Conservation (phyloP, 148 eudicot genomes). For the Cornus suecica region DNA sequence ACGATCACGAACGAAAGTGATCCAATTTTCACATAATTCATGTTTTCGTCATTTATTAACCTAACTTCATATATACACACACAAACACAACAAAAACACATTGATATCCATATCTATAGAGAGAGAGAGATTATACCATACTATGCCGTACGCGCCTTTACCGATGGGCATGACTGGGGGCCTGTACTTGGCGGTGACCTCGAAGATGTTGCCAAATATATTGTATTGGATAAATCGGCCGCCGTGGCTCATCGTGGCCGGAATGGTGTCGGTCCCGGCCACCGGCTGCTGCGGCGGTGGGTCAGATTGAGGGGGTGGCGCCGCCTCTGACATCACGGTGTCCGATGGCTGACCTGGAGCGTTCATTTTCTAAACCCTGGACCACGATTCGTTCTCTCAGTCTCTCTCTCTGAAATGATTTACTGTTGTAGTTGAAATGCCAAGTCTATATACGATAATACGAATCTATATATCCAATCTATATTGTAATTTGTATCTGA, state of each 20-base stretch:
- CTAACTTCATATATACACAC: neutral
- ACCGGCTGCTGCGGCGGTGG: constrained; percentile 17
- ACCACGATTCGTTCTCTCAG: neutral
- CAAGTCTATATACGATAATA: too few relatives aligned
- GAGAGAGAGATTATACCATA: constrained; percentile 48
- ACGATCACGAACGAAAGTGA: too few relatives aligned
- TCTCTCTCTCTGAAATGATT: neutral
- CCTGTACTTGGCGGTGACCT: constrained; percentile 82
- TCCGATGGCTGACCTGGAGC: constrained; percentile 52
- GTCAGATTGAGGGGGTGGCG: constrained; percentile 16
- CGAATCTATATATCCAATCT: too few relatives aligned
- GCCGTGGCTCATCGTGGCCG: constrained; percentile 71
- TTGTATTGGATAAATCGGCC: constrained; percentile 84
- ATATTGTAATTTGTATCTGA: too few relatives aligned
- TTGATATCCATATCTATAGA: neutral
- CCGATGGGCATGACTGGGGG: constrained; percentile 98
- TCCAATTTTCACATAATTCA: too few relatives aligned
- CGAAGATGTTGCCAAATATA: constrained; percentile 85
- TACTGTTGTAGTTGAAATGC: neutral
- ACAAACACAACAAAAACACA: neutral
- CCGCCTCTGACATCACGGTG: constrained; percentile 71
- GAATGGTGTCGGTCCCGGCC: constrained; percentile 53
- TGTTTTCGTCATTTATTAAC: too few relatives aligned
- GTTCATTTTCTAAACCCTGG: constrained; percentile 28
- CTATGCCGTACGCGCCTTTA: constrained; percentile 97